These are phyloP conservation scores for Penicillium mononematosum DNA, from an alignment of 495 filamentous ascomycete species.

Conservation along the genomic window DNA sequence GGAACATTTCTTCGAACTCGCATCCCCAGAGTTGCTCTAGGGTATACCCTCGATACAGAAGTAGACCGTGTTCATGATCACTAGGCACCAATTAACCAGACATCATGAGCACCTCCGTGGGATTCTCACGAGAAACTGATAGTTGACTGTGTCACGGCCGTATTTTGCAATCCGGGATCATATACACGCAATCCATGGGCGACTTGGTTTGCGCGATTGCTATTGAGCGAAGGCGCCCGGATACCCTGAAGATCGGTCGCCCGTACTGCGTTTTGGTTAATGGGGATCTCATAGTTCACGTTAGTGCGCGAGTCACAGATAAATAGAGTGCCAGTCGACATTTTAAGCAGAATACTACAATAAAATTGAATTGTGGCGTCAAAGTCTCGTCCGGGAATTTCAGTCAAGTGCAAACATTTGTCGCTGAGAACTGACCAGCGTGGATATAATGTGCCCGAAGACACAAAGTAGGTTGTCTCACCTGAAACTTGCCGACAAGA, in stretches of 20 bases:
- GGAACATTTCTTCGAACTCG: conserved; percentile 41
- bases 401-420: neutral
- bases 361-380: neutral
- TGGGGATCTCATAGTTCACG: conserved; percentile 50
- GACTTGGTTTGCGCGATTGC: conserved; percentile 28
- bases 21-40: conserved; percentile 35
- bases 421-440: neutral
- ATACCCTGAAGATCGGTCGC: conserved; percentile 52
- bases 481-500: neutral
- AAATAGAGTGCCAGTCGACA: conserved; percentile 37
- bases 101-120: neutral
- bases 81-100: conserved; percentile 13
- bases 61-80: conserved; percentile 29
- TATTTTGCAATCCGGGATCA: conserved; percentile 57
- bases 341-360: conserved; percentile 1
- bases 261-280: conserved; percentile 47
- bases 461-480: neutral
- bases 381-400: neutral
- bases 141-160: conserved; percentile 46
- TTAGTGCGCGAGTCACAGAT: conserved; percentile 53
- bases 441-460: neutral
- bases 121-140: conserved; percentile 54
- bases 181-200: conserved; percentile 46
- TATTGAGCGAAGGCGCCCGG: conserved; percentile 22
- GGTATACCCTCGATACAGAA: conserved; percentile 36